Percentiles rank a stretch among this genome's conserved stretches.
phyloP scores from a whole-genome alignment of 2,329 filamentous ascomycete species.

The Elsinoe arachidis region DNA sequence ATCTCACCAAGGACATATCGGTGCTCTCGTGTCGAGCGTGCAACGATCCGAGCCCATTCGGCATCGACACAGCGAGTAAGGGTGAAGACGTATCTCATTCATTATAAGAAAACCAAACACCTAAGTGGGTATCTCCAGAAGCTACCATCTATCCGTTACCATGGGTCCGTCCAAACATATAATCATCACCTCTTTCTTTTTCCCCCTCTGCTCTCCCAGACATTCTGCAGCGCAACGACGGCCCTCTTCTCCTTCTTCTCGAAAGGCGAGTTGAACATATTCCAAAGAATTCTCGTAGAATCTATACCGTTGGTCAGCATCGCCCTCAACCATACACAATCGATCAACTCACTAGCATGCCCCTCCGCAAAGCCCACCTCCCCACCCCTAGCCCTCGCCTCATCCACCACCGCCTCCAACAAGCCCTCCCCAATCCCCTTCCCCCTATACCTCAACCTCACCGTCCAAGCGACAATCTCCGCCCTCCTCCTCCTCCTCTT shows the following conservation, averaged over 20 bases:
- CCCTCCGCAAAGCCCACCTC: constrained; percentile 64
- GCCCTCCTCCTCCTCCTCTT: constrained; percentile 51
- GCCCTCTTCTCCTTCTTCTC: constrained; percentile 52
- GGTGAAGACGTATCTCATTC: too few relatives aligned
- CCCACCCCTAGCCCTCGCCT: constrained; percentile 61
- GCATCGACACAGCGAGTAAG: too few relatives aligned
- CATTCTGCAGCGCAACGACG: constrained; percentile 30
- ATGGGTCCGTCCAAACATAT: not conserved
- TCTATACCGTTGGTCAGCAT: constrained; percentile 20
- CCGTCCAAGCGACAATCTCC: constrained; percentile 76
- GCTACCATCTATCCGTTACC: not conserved
- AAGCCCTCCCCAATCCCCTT: constrained; percentile 65
- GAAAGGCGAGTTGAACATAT: constrained; percentile 54
- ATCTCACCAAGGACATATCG: too few relatives aligned
- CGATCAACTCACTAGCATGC: constrained; percentile 59
- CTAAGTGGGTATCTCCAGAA: too few relatives aligned
- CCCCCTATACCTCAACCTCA: constrained; percentile 57
- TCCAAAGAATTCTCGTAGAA: constrained; percentile 51
- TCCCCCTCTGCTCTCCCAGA: constrained; percentile 23
- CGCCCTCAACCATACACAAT: not conserved
- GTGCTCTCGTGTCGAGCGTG: too few relatives aligned
- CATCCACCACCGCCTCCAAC: constrained; percentile 61
- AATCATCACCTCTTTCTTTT: constrained; percentile 18
- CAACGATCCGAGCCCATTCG: too few relatives aligned
- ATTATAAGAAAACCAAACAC: too few relatives aligned